These are phyloP conservation scores for Vaccinium macrocarpon DNA, from an alignment of 148 eudicot genomes.

Conservation along the genomic window DNA sequence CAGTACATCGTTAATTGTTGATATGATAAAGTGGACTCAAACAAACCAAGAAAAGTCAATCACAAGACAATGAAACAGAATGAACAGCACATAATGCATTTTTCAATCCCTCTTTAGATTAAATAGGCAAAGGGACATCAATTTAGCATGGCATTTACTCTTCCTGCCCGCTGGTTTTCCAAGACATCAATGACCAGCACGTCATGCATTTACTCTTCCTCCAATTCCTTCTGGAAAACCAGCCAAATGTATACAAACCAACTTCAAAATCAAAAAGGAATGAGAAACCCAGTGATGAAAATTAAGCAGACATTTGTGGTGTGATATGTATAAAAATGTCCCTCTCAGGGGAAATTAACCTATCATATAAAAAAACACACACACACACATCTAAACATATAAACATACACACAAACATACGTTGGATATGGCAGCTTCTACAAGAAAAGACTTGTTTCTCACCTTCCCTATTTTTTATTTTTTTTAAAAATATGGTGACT, in stretches of 20 bases:
- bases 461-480: not conserved
- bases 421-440: not conserved
- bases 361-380: not conserved
- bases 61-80: not conserved
- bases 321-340: not conserved
- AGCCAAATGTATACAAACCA: not conserved
- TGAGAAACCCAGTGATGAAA: not conserved
- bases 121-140: not conserved
- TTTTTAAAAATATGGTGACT: not conserved
- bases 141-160: not conserved
- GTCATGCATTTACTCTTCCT: too few relatives aligned
- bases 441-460: too few relatives aligned
- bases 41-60: not conserved
- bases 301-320: not conserved
- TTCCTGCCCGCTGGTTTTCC: not conserved
- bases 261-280: not conserved
- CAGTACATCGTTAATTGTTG: not conserved
- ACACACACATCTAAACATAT: not conserved
- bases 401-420: not conserved
- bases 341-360: not conserved
- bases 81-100: not conserved
- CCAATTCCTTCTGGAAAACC: too few relatives aligned
- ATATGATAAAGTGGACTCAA: not conserved
- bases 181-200: not conserved
- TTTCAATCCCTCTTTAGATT: not conserved